Evolutionary conservation across 129 eudicot genomes (phyloP), one percentile per base, ranked within the genome.

Genomic region (Flaveria sonorensis): DNA sequence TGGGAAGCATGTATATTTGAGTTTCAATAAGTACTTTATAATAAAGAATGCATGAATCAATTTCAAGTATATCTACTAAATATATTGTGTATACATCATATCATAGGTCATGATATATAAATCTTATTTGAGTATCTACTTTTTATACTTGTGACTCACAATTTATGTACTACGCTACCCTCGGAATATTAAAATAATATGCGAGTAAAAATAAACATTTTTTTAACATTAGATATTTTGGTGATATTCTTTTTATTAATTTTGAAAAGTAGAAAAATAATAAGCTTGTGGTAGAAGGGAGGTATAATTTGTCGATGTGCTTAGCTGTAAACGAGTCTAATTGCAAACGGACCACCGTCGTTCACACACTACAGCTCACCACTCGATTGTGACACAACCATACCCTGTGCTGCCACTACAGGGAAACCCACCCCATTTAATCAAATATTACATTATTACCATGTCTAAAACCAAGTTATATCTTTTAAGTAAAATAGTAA

Each of bases 261-360:
- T 60, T 36, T 6, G 1, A 13, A 19, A 20, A 56, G 32, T 13
- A 43, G 48, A 70, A 47, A 18, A 73, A 73, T 73, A 65, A 56
- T 14, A 48, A 48, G 82, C 83, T 79, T 79, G 83, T 72, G 73
- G 78, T 30, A 62, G 83, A 79, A 79, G 83, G 51, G 78, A 62
- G 77, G 83, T 79, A 79, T 79, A 79, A 79, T 71, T 72, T 72
- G 83, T 79, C 21, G 46, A 45, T 26, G 77, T 72, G 83, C 78
- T 79, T 72, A 79, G 83, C 83, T 79, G 83, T 79, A 79, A 79
- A 63, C 83, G 78, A 79, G 83, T 79, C 79, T 72, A 79, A 79
- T 79, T 71, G 78, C 83, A 71, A 79, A 79, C 71, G 83, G 83
- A 79, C 83, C 83, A 79, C 55, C 72, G 56, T 70, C 82, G 61